Evolutionary conservation across 352 stramenopile genomes (phyloP).

Genomic region (Pythium aristosporum): DNA sequence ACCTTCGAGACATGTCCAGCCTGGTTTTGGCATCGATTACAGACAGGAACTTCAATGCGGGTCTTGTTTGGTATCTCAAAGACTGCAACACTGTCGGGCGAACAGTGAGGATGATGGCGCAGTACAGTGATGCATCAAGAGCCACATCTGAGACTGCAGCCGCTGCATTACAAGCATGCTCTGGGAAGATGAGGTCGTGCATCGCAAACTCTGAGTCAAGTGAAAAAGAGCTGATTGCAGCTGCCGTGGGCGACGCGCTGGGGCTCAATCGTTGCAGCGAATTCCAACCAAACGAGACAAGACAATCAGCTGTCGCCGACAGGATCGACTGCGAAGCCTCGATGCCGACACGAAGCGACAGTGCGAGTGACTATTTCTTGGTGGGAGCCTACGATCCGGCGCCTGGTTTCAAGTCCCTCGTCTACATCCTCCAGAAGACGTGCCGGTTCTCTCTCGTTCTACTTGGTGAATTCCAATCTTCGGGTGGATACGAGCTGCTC

Average conservation of each 20-base stretch:
- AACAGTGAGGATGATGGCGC: slow-evolving; percentile 45
- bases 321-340: background rate
- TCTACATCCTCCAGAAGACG: slow-evolving; percentile 67
- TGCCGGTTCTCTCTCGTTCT: slow-evolving; percentile 58
- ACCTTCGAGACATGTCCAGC: slow-evolving; percentile 47
- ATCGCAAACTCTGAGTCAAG: slow-evolving; percentile 9
- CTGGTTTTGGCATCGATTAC: slow-evolving; percentile 44
- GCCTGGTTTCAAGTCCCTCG: slow-evolving; percentile 46
- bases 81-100: slow-evolving; percentile 55
- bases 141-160: slow-evolving; percentile 37
- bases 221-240: slow-evolving; percentile 31
- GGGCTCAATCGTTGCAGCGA: slow-evolving; percentile 33
- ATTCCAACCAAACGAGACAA: slow-evolving; percentile 8
- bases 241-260: slow-evolving; percentile 68
- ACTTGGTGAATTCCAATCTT: slow-evolving; percentile 63
- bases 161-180: slow-evolving; percentile 30
- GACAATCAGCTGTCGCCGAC: background rate
- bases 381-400: slow-evolving; percentile 50
- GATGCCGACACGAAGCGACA: slow-evolving; percentile 3
- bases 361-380: slow-evolving; percentile 26
- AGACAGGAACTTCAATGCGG: slow-evolving; percentile 69
- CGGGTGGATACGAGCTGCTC: slow-evolving; percentile 62
- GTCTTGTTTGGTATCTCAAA: slow-evolving; percentile 73
- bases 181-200: slow-evolving; percentile 18
- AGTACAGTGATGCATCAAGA: slow-evolving; percentile 33